phyloP scores from a whole-genome alignment of 805 yeast genomes.

The Metschnikowia kofuensis region DNA sequence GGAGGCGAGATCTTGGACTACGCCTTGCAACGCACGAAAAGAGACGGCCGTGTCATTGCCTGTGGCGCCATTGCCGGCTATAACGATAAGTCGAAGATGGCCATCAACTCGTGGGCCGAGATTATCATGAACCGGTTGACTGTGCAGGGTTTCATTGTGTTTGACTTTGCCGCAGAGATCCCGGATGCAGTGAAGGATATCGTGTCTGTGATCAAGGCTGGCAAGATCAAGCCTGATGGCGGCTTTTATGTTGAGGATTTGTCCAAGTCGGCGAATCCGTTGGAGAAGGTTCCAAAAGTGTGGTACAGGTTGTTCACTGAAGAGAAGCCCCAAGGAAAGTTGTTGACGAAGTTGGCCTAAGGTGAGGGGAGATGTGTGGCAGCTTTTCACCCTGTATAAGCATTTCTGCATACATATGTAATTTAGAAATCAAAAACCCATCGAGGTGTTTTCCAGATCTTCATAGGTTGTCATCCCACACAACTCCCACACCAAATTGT shows the following conservation, averaged over 20 bases:
- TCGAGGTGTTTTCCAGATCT: no score
- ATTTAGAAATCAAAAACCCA: no score
- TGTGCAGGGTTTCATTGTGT: conserved; percentile 52
- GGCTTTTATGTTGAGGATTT: conserved; percentile 40
- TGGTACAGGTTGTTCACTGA: conserved; percentile 20
- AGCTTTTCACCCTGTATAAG: no score
- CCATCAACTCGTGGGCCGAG: conserved; percentile 38
- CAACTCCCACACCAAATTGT: no score
- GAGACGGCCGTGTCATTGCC: conserved; percentile 47
- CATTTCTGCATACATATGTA: no score
- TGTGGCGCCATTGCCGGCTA: conserved; percentile 65
- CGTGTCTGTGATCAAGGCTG: conserved; percentile 34
- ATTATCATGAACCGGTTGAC: conserved; percentile 51
- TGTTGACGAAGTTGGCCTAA: conserved; percentile 16
- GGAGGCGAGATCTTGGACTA: conserved; percentile 58
- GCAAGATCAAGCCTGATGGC: conserved; percentile 37
- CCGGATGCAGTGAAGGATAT: conserved; percentile 37
- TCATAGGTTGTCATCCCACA: no score
- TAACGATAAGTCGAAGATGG: conserved; percentile 38
- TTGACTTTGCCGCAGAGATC: conserved; percentile 40
- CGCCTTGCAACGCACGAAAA: conserved; percentile 37
- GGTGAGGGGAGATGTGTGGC: neutral
- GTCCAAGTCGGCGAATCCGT: conserved; percentile 26
- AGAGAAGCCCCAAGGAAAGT: conserved; percentile 19
- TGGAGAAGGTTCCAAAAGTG: conserved; percentile 13